Conservation (phyloP, 179 eudicot species). For the Gypsophila paniculata region DNA sequence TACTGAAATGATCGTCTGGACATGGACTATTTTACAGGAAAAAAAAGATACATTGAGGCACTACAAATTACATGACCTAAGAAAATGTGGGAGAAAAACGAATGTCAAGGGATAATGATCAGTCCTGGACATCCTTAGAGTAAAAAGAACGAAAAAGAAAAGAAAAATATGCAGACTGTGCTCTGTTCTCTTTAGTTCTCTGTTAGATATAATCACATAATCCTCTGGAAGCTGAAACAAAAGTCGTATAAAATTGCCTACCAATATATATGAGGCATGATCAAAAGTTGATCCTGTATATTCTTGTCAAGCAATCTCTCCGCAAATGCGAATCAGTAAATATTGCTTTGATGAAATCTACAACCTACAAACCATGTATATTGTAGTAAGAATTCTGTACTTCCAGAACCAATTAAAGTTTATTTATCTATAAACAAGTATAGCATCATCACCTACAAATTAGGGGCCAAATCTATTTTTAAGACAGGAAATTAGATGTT, state of each 20-base stretch:
- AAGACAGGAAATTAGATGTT: slow-evolving; percentile 22
- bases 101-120: not conserved
- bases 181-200: slow-evolving; percentile 1
- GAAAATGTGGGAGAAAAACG: not conserved
- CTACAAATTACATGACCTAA: slow-evolving; percentile 11
- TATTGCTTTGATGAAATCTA: slow-evolving; percentile 86
- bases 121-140: not conserved
- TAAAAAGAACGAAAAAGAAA: not conserved
- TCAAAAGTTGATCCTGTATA: slow-evolving; percentile 50
- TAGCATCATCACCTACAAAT: not conserved
- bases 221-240: not conserved
- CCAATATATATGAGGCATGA: not conserved
- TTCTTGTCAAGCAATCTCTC: slow-evolving; percentile 80
- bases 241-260: not conserved
- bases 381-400: not conserved
- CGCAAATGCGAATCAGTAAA: slow-evolving; percentile 88
- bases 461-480: not conserved
- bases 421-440: slow-evolving; percentile 4
- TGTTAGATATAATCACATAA: not conserved
- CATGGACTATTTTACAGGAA: not conserved
- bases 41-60: not conserved
- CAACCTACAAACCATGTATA: slow-evolving; percentile 49
- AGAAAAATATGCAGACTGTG: not conserved
- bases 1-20: not conserved
- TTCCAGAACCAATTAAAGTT: too few relatives aligned